Evolutionary conservation across 2,329 filamentous ascomycete species (phyloP).

Genomic region (Colletotrichum melonis): DNA sequence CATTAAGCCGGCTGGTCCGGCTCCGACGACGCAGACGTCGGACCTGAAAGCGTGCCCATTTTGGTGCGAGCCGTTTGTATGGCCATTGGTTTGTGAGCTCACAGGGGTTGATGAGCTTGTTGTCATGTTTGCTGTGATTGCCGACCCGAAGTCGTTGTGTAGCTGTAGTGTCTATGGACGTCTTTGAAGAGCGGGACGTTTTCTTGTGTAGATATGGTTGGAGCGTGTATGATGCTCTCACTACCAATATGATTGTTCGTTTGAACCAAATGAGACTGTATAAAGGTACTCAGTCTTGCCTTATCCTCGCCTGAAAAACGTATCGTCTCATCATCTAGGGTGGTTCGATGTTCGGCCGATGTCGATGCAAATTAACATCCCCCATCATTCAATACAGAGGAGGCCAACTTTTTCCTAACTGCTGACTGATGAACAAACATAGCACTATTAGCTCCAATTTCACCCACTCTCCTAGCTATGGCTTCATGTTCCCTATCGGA

Average conservation of each 20-base stretch:
- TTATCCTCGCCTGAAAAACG: background rate
- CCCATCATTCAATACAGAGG: background rate
- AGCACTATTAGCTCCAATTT: background rate
- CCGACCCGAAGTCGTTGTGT: background rate
- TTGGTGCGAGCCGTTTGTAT: background rate
- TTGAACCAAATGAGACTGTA: background rate
- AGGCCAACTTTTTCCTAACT: background rate
- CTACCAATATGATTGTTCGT: too few species aligned
- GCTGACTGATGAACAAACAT: background rate
- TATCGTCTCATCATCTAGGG: background rate
- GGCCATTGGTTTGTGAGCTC: background rate
- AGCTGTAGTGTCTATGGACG: background rate
- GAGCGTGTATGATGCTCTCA: too few species aligned
- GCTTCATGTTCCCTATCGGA: background rate
- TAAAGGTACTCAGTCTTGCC: background rate
- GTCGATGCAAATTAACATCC: background rate
- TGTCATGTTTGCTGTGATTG: slow-evolving; percentile 7
- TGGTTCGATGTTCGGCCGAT: slow-evolving; percentile 21
- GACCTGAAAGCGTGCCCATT: background rate
- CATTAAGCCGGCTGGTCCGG: slow-evolving; percentile 29
- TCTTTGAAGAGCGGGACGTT: background rate
- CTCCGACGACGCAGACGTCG: slow-evolving; percentile 28
- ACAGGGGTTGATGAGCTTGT: background rate
- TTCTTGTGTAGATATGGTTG: background rate
- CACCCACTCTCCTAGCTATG: background rate